Percentiles rank a stretch among this genome's conserved stretches.
phyloP scores from a whole-genome alignment of 805 yeast species.

The Yamadazyma laniorum region DNA sequence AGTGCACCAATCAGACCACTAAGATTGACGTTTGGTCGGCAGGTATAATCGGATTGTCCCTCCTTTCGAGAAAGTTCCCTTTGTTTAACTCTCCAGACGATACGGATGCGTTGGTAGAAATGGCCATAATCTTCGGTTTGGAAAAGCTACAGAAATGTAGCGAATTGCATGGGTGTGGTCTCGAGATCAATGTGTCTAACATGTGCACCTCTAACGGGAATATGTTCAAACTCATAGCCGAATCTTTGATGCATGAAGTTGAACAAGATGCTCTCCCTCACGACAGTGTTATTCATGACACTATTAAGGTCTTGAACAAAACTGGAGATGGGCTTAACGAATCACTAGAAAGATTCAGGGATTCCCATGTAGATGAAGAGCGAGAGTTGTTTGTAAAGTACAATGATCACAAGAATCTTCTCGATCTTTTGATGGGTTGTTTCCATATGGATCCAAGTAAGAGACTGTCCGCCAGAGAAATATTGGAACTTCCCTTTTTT shows the following conservation, averaged over 20 bases:
- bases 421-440: conserved; percentile 56
- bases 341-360: conserved; percentile 7
- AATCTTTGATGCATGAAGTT: conserved; percentile 39
- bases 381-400: conserved; percentile 25
- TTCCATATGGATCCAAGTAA: conserved; percentile 57
- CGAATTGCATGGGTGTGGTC: conserved; percentile 80
- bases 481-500: conserved; percentile 60
- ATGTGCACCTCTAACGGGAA: conserved; percentile 27
- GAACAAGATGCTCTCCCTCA: conserved; percentile 62
- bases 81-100: conserved; percentile 94
- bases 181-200: conserved; percentile 48
- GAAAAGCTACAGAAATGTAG: conserved; percentile 74
- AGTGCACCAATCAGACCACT: conserved; percentile 78
- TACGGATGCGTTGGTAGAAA: conserved; percentile 83
- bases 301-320: conserved; percentile 49
- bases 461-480: conserved; percentile 56
- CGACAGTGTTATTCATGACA: conserved; percentile 71
- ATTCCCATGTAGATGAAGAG: conserved; percentile 10
- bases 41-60: conserved; percentile 80
- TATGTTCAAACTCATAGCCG: conserved; percentile 27
- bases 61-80: conserved; percentile 80
- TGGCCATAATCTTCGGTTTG: conserved; percentile 77
- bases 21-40: conserved; percentile 92
- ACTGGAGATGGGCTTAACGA: conserved; percentile 31
- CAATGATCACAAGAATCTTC: conserved; percentile 44